Evolutionary conservation across 768 basidiomycete genomes (phyloP).

Genomic region (Saitozyma sp.): DNA sequence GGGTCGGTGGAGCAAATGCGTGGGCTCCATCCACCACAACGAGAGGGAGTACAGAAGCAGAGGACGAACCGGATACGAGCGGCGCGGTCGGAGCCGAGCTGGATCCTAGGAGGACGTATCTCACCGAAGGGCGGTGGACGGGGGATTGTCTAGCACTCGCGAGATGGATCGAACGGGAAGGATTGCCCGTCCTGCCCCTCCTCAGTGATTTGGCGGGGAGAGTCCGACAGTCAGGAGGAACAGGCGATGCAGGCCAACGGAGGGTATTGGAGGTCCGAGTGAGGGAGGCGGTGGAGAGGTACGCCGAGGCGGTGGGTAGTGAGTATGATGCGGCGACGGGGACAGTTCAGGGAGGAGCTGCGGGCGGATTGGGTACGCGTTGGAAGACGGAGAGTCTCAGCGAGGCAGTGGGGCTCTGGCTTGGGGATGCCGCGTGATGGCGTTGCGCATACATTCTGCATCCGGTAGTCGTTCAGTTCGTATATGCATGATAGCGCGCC

Average conservation of each 20-base stretch:
- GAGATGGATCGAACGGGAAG: constrained; percentile 14
- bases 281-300: constrained; percentile 22
- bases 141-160: constrained; percentile 10
- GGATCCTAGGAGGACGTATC: constrained; percentile 3
- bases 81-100: too few species aligned
- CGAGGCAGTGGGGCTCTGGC: constrained; percentile 21
- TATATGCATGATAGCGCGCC: too few species aligned
- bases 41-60: too few species aligned
- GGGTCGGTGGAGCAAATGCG: constrained; percentile 1
- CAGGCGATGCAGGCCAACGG: background rate
- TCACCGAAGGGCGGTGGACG: constrained; percentile 1
- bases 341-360: background rate
- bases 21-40: too few species aligned
- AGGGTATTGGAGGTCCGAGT: constrained; percentile 14
- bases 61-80: too few species aligned
- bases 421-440: background rate
- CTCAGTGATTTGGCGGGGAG: constrained; percentile 12
- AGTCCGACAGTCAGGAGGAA: background rate
- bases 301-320: constrained; percentile 1
- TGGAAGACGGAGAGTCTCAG: constrained; percentile 18
- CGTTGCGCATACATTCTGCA: background rate
- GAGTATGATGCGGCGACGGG: constrained; percentile 14
- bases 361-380: background rate
- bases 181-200: constrained; percentile 22
- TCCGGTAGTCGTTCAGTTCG: too few species aligned